Conservation (phyloP, 495 filamentous ascomycete genomes). For the Talaromyces thailandensis region DNA sequence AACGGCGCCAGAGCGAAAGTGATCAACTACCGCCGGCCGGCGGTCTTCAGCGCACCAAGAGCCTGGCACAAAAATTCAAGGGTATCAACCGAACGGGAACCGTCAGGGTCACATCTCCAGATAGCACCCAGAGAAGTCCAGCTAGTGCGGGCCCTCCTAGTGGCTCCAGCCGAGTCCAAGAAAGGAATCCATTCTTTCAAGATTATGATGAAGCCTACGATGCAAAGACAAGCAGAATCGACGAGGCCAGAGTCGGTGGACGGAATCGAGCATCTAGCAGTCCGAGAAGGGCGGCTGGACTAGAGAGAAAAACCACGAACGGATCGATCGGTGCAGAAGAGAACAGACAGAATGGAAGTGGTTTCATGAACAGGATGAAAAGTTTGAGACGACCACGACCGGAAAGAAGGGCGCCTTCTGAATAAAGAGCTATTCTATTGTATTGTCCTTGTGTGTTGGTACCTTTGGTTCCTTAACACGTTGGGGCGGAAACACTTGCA, state of each 20-base stretch:
- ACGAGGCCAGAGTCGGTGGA: conserved; percentile 32
- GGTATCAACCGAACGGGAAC: conserved; percentile 52
- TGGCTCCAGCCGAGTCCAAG: conserved; percentile 27
- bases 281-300: conserved; percentile 41
- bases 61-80: conserved; percentile 76
- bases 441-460: neutral
- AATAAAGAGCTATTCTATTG: neutral
- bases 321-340: neutral
- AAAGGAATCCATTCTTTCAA: conserved; percentile 80
- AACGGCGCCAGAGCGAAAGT: conserved; percentile 61
- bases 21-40: conserved; percentile 40
- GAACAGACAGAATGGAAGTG: conserved; percentile 54
- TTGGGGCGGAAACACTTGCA: neutral
- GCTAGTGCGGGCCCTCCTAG: conserved; percentile 23
- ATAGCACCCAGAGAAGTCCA: conserved; percentile 34
- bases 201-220: conserved; percentile 73
- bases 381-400: conserved; percentile 59
- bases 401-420: conserved; percentile 23
- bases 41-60: conserved; percentile 84
- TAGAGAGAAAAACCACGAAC: conserved; percentile 51
- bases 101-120: conserved; percentile 40
- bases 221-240: conserved; percentile 55
- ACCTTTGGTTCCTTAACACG: neutral
- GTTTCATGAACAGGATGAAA: conserved; percentile 81
- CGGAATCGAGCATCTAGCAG: conserved; percentile 51